Evolutionary conservation across 169 alveolate species (phyloP).

Genomic region (Amoebophrya sp.): DNA sequence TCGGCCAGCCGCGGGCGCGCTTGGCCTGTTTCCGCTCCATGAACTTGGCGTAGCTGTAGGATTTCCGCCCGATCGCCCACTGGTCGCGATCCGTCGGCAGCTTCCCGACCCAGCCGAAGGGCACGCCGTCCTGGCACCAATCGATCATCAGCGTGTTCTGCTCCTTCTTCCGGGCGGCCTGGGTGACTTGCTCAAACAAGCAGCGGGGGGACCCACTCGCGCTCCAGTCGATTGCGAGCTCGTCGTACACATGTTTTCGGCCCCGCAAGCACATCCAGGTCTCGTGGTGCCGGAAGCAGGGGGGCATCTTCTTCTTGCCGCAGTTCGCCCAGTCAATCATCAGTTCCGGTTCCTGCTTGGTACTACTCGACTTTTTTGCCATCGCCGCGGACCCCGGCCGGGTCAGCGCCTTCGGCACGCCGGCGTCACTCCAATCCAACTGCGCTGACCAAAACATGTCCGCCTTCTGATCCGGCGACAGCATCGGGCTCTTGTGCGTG

Average conservation of each 20-base stretch:
- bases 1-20: constrained; percentile 4
- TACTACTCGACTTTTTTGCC: background rate
- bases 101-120: background rate
- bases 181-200: background rate
- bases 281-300: background rate
- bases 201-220: background rate
- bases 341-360: background rate
- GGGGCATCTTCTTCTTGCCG: background rate
- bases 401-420: background rate
- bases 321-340: background rate
- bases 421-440: background rate
- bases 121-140: background rate
- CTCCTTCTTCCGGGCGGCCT: background rate
- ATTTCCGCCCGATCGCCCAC: too few relatives aligned
- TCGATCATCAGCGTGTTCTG: background rate
- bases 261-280: background rate
- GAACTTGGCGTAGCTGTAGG: too few relatives aligned
- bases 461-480: background rate
- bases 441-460: background rate
- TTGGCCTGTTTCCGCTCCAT: background rate
- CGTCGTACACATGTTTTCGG: background rate
- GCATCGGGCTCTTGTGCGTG: too few relatives aligned
- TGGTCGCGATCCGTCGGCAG: background rate
- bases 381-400: background rate
- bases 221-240: background rate